phyloP scores from a whole-genome alignment of 192 early-diverging fungal species.

The Backusella tarrabulga region DNA sequence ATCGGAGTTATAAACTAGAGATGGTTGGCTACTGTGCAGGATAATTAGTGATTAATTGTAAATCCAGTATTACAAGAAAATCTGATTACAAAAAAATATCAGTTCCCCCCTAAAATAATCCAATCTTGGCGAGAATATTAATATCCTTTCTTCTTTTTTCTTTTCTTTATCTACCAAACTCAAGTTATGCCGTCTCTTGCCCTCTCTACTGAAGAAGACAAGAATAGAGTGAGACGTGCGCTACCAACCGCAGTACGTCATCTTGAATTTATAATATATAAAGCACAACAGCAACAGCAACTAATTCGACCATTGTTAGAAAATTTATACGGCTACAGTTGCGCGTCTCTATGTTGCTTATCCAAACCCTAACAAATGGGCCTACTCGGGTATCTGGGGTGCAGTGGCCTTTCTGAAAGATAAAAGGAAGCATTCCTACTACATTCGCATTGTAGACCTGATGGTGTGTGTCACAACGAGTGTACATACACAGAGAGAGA shows the following conservation, averaged over 20 bases:
- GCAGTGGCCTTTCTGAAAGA: slow-evolving; percentile 69
- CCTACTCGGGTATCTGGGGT: slow-evolving; percentile 70
- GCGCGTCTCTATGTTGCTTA: slow-evolving; percentile 77
- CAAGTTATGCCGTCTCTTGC: slow-evolving; percentile 40
- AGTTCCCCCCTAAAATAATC: background rate
- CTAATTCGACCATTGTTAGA: slow-evolving; percentile 45
- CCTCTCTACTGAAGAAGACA: slow-evolving; percentile 34
- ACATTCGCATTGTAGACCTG: slow-evolving; percentile 68
- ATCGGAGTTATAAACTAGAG: too few species aligned
- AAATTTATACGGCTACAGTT: slow-evolving; percentile 77
- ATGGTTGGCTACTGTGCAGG: too few species aligned
- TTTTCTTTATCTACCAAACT: slow-evolving; percentile 10
- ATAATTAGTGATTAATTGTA: too few species aligned
- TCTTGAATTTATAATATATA: background rate
- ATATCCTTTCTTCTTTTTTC: background rate
- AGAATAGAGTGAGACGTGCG: slow-evolving; percentile 29
- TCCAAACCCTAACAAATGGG: slow-evolving; percentile 66
- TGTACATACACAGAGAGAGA: background rate
- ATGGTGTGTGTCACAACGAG: slow-evolving; percentile 33
- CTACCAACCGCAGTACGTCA: slow-evolving; percentile 29
- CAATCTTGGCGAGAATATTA: background rate
- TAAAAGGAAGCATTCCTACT: slow-evolving; percentile 60
- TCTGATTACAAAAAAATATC: too few species aligned
- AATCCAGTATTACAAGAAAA: too few species aligned
- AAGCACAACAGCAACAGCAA: background rate